phyloP scores from a whole-genome alignment of 192 early-diverging fungal genomes.

The Gigaspora rosea region DNA sequence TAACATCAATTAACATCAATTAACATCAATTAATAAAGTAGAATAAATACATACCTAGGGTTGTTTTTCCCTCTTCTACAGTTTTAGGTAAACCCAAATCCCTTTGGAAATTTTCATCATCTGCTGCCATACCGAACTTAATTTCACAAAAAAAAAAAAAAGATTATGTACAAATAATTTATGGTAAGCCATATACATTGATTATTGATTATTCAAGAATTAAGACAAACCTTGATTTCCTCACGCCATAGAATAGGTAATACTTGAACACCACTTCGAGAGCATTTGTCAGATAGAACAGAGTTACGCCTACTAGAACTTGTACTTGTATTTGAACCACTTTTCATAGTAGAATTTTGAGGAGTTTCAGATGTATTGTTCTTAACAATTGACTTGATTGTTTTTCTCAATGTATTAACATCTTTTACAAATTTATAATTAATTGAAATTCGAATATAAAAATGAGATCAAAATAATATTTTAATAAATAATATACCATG shows the following conservation, averaged over 20 bases:
- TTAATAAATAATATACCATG: slow-evolving; percentile 39
- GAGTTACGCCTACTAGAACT: neutral
- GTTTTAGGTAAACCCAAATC: slow-evolving; percentile 55
- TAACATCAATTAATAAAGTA: too few species aligned
- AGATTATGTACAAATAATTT: too few species aligned
- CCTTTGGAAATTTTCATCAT: slow-evolving; percentile 55
- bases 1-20: too few species aligned
- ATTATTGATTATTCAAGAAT: too few species aligned
- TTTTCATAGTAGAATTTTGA: slow-evolving; percentile 1
- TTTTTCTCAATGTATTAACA: slow-evolving; percentile 67
- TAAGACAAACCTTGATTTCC: slow-evolving; percentile 49
- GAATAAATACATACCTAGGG: slow-evolving; percentile 46
- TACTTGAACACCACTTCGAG: slow-evolving; percentile 65
- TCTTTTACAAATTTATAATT: slow-evolving; percentile 45
- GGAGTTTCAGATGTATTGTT: slow-evolving; percentile 33
- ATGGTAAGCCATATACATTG: too few species aligned
- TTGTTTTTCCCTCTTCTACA: slow-evolving; percentile 59
- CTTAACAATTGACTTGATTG: slow-evolving; percentile 59
- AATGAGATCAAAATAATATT: neutral
- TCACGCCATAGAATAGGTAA: slow-evolving; percentile 85
- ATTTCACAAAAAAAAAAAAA: neutral
- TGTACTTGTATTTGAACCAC: neutral
- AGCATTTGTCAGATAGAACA: neutral
- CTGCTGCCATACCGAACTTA: slow-evolving; percentile 67
- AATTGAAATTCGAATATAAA: neutral